Evolutionary conservation across 306 rosid species (phyloP).

Genomic region (Corylus americana): DNA sequence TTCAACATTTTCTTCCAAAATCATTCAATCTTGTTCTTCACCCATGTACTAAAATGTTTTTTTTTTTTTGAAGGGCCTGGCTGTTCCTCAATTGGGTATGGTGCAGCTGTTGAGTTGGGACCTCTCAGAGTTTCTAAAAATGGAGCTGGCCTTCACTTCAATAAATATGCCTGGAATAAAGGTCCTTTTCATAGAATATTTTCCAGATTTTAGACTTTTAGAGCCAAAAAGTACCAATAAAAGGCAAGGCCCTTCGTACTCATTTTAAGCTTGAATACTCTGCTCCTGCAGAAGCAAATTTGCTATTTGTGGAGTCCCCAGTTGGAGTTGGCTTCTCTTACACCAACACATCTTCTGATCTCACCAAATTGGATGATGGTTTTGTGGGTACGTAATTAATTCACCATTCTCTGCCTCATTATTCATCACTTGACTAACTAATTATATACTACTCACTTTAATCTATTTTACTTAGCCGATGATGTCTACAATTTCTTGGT

Average conservation of each 20-base stretch:
- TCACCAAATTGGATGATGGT: constrained; percentile 46
- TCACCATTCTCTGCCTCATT: background rate
- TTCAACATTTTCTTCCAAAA: background rate
- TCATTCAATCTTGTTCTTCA: background rate
- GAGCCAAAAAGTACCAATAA: too few relatives aligned
- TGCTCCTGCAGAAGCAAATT: constrained; percentile 49
- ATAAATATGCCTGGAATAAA: constrained; percentile 52
- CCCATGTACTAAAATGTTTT: too few relatives aligned
- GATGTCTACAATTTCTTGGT: constrained; percentile 63
- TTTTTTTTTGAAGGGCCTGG: constrained; percentile 47
- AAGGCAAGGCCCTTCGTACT: background rate
- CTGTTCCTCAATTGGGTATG: constrained; percentile 63
- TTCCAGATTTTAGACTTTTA: background rate
- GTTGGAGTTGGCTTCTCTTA: constrained; percentile 68
- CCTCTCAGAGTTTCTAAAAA: constrained; percentile 46
- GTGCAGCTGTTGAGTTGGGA: constrained; percentile 55
- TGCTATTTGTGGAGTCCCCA: constrained; percentile 59
- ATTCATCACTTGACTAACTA: background rate
- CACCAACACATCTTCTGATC: constrained; percentile 58
- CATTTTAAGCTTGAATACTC: constrained; percentile 8
- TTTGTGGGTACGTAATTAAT: constrained; percentile 43
- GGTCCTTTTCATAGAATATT: constrained; percentile 24
- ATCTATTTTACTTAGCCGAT: constrained; percentile 40
- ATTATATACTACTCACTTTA: constrained; percentile 11
- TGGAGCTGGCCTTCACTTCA: constrained; percentile 47